Evolutionary conservation across 2,329 filamentous ascomycete species (phyloP).

Genomic region (Thielaviopsis euricoi): DNA sequence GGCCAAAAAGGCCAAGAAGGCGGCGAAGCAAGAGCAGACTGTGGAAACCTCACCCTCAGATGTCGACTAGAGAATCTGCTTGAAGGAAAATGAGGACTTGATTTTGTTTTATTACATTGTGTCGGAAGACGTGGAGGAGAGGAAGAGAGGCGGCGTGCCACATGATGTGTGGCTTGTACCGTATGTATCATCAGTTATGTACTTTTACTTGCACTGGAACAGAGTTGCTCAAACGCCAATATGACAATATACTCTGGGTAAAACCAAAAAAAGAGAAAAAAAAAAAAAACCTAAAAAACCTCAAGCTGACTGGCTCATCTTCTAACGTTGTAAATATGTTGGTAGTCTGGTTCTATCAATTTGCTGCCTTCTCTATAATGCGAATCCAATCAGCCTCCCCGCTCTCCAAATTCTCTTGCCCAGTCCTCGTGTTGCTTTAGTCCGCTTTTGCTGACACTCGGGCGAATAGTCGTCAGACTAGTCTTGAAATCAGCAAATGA

Average conservation of each 20-base stretch:
- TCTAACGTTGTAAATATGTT: background rate
- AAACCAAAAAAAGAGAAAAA: background rate
- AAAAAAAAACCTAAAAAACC: too few species aligned
- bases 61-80: background rate
- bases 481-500: constrained; percentile 66
- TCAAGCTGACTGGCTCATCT: too few species aligned
- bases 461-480: constrained; percentile 70
- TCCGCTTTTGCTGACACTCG: constrained; percentile 73
- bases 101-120: background rate
- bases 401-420: constrained; percentile 83
- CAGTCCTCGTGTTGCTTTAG: constrained; percentile 85
- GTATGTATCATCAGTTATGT: constrained; percentile 10
- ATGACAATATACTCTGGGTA: background rate
- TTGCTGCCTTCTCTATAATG: background rate
- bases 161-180: constrained; percentile 6
- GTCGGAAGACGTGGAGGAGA: background rate
- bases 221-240: background rate
- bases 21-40: background rate
- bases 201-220: background rate
- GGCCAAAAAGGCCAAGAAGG: constrained; percentile 7
- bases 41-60: background rate
- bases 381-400: constrained; percentile 46
- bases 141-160: background rate
- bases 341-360: background rate
- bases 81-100: background rate